A percentile compares a stretch with the other conserved stretches of the same genome.
Conservation (phyloP, 169 alveolate genomes). For the Cryptosporidium sp. region DNA sequence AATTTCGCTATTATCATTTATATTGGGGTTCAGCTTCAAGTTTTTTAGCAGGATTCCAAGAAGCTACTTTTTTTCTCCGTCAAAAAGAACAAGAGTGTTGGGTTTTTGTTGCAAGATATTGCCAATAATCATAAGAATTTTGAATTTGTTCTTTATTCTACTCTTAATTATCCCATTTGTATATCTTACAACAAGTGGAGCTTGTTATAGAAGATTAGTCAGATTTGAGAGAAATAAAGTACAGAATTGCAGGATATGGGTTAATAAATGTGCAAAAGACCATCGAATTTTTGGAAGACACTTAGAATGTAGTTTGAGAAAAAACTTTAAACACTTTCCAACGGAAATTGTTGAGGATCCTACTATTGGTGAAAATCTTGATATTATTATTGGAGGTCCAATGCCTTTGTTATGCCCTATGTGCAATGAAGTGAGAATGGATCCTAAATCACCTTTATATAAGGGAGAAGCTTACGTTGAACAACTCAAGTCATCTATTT, state of each 20-base stretch:
- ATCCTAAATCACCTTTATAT: conserved; percentile 50
- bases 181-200: conserved; percentile 71
- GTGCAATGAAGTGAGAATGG: conserved; percentile 74
- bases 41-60: conserved; percentile 66
- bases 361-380: conserved; percentile 68
- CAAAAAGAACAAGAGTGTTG: conserved; percentile 57
- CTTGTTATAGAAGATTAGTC: conserved; percentile 66
- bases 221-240: conserved; percentile 64
- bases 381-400: conserved; percentile 62
- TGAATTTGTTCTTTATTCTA: conserved; percentile 37
- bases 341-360: conserved; percentile 72
- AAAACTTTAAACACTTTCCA: conserved; percentile 68
- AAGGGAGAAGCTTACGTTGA: conserved; percentile 74
- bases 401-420: conserved; percentile 71
- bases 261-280: conserved; percentile 71
- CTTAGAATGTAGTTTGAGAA: conserved; percentile 66
- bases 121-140: conserved; percentile 25
- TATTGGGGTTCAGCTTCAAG: conserved; percentile 50
- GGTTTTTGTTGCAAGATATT: conserved; percentile 64
- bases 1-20: conserved; percentile 31
- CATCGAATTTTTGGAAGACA: conserved; percentile 65
- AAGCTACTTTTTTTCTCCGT: conserved; percentile 68
- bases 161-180: conserved; percentile 41
- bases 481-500: conserved; percentile 53
- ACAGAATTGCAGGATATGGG: conserved; percentile 72